These are phyloP conservation scores for Collybiopsis luxurians DNA, from an alignment of 768 basidiomycete species.

Conservation along the genomic window DNA sequence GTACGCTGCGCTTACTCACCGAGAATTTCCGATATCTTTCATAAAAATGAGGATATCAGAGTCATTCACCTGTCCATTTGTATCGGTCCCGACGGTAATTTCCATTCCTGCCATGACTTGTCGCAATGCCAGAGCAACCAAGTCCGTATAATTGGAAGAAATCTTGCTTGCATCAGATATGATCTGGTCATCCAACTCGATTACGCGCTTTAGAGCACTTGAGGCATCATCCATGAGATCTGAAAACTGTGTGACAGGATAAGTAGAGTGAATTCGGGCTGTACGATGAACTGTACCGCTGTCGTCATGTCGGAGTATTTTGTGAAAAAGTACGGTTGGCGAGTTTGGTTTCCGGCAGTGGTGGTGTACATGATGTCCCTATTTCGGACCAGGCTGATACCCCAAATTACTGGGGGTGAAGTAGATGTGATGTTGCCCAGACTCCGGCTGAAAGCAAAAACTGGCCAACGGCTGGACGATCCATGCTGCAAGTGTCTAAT, in stretches of 20 bases:
- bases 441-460: conserved; percentile 39
- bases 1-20: no score
- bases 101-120: conserved; percentile 47
- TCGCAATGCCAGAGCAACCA: conserved; percentile 40
- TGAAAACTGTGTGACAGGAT: no score
- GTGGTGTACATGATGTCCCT: background rate
- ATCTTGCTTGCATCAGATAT: conserved; percentile 31
- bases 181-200: conserved; percentile 36
- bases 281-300: no score
- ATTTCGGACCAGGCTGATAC: conserved; percentile 5
- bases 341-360: background rate
- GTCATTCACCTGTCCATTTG: conserved; percentile 28
- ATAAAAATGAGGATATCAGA: conserved; percentile 46
- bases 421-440: conserved; percentile 28
- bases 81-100: conserved; percentile 34
- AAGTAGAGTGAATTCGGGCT: no score
- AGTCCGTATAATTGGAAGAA: conserved; percentile 35
- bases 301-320: background rate
- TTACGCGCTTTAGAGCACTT: conserved; percentile 31
- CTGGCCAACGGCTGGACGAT: conserved; percentile 38
- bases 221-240: conserved; percentile 28
- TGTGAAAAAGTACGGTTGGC: conserved; percentile 6
- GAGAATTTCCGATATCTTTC: conserved; percentile 42
- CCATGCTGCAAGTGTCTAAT: no score
- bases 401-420: conserved; percentile 5